Evolutionary conservation across 2,329 filamentous ascomycete species (phyloP).

Genomic region (Pseudocercospora macadamiae): DNA sequence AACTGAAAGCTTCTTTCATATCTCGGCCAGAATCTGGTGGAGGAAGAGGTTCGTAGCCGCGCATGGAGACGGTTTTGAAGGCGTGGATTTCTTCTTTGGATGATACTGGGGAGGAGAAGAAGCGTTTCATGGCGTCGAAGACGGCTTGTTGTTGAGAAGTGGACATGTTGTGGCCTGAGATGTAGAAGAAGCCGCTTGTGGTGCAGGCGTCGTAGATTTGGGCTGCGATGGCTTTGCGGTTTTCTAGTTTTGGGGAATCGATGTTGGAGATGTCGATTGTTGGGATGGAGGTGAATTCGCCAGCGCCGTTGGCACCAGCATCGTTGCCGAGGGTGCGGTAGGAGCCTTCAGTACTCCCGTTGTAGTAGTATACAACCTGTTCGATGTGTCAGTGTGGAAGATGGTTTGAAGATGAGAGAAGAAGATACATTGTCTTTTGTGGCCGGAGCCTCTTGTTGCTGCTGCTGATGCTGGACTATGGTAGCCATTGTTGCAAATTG

Average conservation of each 20-base stretch:
- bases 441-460: background rate
- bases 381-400: background rate
- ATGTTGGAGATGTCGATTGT: slow-evolving; percentile 23
- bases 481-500: no score
- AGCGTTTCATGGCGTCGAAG: slow-evolving; percentile 35
- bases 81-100: slow-evolving; percentile 43
- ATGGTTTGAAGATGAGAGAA: background rate
- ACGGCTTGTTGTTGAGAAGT: slow-evolving; percentile 35
- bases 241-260: slow-evolving; percentile 6
- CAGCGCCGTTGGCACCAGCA: slow-evolving; percentile 3
- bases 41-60: slow-evolving; percentile 42
- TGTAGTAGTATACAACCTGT: slow-evolving; percentile 18
- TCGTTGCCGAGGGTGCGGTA: slow-evolving; percentile 17
- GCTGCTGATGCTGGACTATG: no score
- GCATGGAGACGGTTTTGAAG: slow-evolving; percentile 40
- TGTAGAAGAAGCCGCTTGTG: slow-evolving; percentile 26
- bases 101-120: slow-evolving; percentile 37
- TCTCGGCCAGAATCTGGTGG: slow-evolving; percentile 40
- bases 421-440: background rate
- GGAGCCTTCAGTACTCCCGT: slow-evolving; percentile 8
- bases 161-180: slow-evolving; percentile 30
- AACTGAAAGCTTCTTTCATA: slow-evolving; percentile 41
- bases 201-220: slow-evolving; percentile 41
- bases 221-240: slow-evolving; percentile 20
- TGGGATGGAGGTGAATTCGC: slow-evolving; percentile 24